Conservation (phyloP, 2,329 filamentous ascomycete genomes). For the Fusarium domesticum region DNA sequence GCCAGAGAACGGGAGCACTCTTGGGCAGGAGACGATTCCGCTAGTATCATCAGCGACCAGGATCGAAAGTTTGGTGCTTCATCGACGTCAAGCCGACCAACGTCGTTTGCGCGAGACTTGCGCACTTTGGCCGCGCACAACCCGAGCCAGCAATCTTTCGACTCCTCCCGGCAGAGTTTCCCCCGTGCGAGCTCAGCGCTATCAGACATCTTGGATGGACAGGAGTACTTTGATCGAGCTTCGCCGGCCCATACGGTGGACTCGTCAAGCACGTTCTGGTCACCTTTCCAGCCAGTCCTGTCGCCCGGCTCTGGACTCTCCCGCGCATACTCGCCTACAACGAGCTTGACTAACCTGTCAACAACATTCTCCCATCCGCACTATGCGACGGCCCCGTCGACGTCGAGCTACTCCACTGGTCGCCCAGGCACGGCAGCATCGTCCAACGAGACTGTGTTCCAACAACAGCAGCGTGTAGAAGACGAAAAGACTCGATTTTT, state of each 20-base stretch:
- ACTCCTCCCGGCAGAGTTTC: conserved; percentile 63
- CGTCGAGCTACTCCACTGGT: conserved; percentile 47
- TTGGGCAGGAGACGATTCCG: conserved; percentile 48
- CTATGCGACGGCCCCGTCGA: conserved; percentile 42
- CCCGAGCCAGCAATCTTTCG: conserved; percentile 66
- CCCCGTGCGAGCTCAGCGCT: conserved; percentile 55
- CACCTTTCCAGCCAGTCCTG: conserved; percentile 70
- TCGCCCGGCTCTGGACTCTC: conserved; percentile 60
- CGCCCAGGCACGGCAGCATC: conserved; percentile 66
- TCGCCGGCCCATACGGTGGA: conserved; percentile 71
- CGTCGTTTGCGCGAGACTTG: conserved; percentile 55
- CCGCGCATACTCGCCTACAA: conserved; percentile 59
- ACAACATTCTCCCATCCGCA: conserved; percentile 46
- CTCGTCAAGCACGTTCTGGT: conserved; percentile 82
- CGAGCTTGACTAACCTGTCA: conserved; percentile 57
- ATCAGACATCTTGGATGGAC: conserved; percentile 65
- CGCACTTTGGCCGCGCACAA: conserved; percentile 59
- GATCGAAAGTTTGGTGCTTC: conserved; percentile 47
- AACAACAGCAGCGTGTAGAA: conserved; percentile 59
- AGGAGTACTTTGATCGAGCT: conserved; percentile 66
- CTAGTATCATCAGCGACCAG: conserved; percentile 54
- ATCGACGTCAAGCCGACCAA: conserved; percentile 41
- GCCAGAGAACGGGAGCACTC: conserved; percentile 46
- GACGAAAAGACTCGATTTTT: conserved; percentile 78
- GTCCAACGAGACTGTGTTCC: conserved; percentile 63